Evolutionary conservation across 2,329 filamentous ascomycete genomes (phyloP).

Genomic region (Alternaria angustiovoidea): DNA sequence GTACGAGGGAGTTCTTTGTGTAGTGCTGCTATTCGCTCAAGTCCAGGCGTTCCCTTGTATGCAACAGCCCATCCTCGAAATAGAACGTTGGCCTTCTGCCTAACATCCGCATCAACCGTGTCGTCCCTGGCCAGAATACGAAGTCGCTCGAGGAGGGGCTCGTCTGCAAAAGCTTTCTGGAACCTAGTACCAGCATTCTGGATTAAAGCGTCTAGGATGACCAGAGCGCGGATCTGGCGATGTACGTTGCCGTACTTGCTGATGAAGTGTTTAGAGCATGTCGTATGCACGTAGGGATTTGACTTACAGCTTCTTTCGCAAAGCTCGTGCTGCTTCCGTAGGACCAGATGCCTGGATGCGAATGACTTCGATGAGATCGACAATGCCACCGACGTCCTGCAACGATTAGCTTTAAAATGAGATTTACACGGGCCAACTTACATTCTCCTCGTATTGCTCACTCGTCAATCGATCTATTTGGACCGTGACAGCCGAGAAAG

Average conservation of each 20-base stretch:
- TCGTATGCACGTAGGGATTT: not conserved
- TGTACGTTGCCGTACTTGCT: constrained; percentile 96
- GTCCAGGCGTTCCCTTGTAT: constrained; percentile 81
- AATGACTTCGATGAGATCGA: constrained; percentile 93
- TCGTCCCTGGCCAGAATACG: constrained; percentile 86
- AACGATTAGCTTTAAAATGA: not conserved
- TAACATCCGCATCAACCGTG: constrained; percentile 85
- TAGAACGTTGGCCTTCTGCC: constrained; percentile 83
- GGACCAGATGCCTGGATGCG: constrained; percentile 87
- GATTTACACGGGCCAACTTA: constrained; percentile 7
- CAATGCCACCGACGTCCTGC: constrained; percentile 79
- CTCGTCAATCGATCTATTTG: constrained; percentile 89
- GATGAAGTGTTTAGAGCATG: constrained; percentile 18
- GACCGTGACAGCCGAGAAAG: constrained; percentile 92
- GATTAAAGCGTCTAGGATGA: constrained; percentile 89
- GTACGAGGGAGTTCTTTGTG: constrained; percentile 73
- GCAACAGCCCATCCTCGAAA: constrained; percentile 86
- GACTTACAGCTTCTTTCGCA: constrained; percentile 89
- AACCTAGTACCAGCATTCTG: constrained; percentile 92
- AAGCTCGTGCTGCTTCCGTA: constrained; percentile 85
- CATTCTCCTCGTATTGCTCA: constrained; percentile 86
- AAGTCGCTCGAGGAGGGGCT: constrained; percentile 88
- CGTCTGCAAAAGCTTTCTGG: constrained; percentile 86
- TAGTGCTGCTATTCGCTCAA: constrained; percentile 80
- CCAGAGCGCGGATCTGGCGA: constrained; percentile 86